These are phyloP conservation scores for Tephrocybe sp. DNA, from an alignment of 768 basidiomycete genomes.

Conservation along the genomic window DNA sequence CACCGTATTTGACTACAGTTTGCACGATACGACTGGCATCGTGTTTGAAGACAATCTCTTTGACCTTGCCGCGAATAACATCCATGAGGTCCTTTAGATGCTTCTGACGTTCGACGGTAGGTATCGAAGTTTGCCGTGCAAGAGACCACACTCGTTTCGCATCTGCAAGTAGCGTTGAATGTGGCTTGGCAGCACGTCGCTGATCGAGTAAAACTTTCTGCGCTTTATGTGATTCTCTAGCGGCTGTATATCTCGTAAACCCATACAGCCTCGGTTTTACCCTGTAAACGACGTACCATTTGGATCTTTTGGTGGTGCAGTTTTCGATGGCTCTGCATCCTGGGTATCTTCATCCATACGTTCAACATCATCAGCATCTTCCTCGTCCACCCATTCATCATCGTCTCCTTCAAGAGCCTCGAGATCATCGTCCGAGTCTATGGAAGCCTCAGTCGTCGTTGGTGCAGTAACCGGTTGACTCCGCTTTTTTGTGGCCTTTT, in stretches of 20 bases:
- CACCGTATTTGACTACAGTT: constrained; percentile 79
- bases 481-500: constrained; percentile 28
- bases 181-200: constrained; percentile 74
- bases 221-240: constrained; percentile 67
- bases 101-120: constrained; percentile 67
- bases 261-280: constrained; percentile 2
- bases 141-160: constrained; percentile 80
- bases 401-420: constrained; percentile 32
- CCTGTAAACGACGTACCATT: constrained; percentile 44
- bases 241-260: constrained; percentile 33
- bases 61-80: constrained; percentile 75
- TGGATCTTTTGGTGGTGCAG: constrained; percentile 43
- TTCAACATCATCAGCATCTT: constrained; percentile 32
- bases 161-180: constrained; percentile 62
- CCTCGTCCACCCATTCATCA: constrained; percentile 29
- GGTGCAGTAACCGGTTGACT: constrained; percentile 55
- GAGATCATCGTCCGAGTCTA: constrained; percentile 39
- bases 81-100: constrained; percentile 74
- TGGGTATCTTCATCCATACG: constrained; percentile 29
- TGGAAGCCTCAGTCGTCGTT: constrained; percentile 26
- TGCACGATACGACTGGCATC: constrained; percentile 88
- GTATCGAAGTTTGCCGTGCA: constrained; percentile 69
- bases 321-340: constrained; percentile 16
- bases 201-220: constrained; percentile 67
- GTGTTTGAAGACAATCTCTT: constrained; percentile 87